Conservation (phyloP, 495 filamentous ascomycete species). For the Sphaerosporella brunnea region DNA sequence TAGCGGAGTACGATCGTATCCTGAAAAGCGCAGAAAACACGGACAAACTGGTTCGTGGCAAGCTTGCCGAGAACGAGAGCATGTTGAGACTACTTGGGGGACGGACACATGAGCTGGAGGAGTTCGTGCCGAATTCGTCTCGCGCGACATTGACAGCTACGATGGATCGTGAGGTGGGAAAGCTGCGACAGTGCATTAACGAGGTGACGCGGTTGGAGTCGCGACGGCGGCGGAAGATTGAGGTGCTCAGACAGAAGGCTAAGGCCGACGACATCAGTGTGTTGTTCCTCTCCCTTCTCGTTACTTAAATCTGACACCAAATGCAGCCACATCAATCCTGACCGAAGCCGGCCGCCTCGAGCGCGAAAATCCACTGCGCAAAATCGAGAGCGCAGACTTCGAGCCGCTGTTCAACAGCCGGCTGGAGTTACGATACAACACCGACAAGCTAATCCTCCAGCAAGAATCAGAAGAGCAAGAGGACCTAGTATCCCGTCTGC, state of each 20-base stretch:
- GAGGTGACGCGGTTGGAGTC: conserved; percentile 69
- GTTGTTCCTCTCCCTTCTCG: conserved; percentile 12
- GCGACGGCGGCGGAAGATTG: conserved; percentile 54
- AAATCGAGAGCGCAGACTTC: conserved; percentile 71
- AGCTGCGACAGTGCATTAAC: conserved; percentile 57
- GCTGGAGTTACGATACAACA: conserved; percentile 53
- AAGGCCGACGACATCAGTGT: conserved; percentile 77
- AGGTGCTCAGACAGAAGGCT: conserved; percentile 55
- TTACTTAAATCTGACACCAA: conserved; percentile 7
- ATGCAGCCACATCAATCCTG: conserved; percentile 37
- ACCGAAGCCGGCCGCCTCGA: conserved; percentile 69
- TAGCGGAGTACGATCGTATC: conserved; percentile 68
- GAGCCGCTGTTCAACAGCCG: conserved; percentile 77
- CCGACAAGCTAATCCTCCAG: conserved; percentile 49
- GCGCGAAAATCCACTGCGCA: conserved; percentile 64
- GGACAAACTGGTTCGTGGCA: conserved; percentile 62
- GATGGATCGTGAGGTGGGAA: conserved; percentile 58
- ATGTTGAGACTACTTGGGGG: conserved; percentile 62
- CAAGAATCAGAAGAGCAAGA: conserved; percentile 64
- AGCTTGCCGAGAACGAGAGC: conserved; percentile 56
- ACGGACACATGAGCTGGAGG: conserved; percentile 33
- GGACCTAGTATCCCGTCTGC: conserved; percentile 44
- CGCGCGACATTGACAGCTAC: conserved; percentile 58
- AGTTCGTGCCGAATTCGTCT: conserved; percentile 75
- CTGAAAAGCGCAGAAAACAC: conserved; percentile 68